A percentile compares a stretch with the other conserved stretches of the same genome.
phyloP scores from a whole-genome alignment of 2,329 filamentous ascomycete genomes.

The Rhinocladiella similis region DNA sequence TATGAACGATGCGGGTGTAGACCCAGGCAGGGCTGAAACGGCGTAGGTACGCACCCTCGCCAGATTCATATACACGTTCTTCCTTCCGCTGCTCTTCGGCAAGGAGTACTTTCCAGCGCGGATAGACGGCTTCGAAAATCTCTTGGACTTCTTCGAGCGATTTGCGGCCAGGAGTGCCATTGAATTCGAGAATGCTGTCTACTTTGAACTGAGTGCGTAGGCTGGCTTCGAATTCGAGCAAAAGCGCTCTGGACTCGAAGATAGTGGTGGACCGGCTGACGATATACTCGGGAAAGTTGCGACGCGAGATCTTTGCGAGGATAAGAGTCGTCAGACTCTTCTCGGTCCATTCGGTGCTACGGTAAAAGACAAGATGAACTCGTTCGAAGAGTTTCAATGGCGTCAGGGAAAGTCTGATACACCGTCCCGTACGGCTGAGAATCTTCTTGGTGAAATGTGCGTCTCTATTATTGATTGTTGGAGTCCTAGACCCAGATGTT shows the following conservation, averaged over 20 bases:
- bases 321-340: conserved; percentile 96
- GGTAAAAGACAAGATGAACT: conserved; percentile 93
- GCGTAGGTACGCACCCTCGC: conserved; percentile 84
- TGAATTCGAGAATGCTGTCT: conserved; percentile 79
- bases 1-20: conserved; percentile 90
- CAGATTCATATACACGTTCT: conserved; percentile 71
- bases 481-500: conserved; percentile 32
- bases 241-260: conserved; percentile 70
- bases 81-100: conserved; percentile 77
- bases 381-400: conserved; percentile 84
- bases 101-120: conserved; percentile 75
- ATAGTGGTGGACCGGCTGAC: conserved; percentile 89
- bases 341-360: conserved; percentile 95
- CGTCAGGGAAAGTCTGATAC: conserved; percentile 73
- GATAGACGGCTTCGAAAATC: conserved; percentile 72
- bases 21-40: conserved; percentile 90
- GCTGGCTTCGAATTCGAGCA: conserved; percentile 88
- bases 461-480: conserved; percentile 61
- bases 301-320: conserved; percentile 80
- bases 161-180: conserved; percentile 65
- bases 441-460: conserved; percentile 77
- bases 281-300: conserved; percentile 87
- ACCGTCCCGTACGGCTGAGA: conserved; percentile 73
- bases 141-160: conserved; percentile 68
- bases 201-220: conserved; percentile 78